Evolutionary conservation across 495 filamentous ascomycete species (phyloP).

Genomic region (Achaetomiella virescens): DNA sequence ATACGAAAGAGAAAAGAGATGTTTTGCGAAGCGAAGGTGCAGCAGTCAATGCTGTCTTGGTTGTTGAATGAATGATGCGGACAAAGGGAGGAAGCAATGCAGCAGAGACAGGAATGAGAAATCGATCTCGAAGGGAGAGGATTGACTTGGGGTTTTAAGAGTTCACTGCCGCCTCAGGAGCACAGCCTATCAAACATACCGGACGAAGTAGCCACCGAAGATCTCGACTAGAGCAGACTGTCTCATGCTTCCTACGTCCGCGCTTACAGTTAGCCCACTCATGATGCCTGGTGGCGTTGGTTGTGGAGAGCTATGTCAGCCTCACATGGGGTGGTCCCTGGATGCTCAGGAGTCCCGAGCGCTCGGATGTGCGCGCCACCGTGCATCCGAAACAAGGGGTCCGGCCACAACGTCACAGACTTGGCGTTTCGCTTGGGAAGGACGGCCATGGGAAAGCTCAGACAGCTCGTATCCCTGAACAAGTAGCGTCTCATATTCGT

Average conservation of each 20-base stretch:
- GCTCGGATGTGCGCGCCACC: neutral
- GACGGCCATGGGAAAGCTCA: too few relatives aligned
- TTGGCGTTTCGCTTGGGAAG: too few relatives aligned
- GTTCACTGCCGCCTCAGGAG: too few relatives aligned
- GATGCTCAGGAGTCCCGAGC: neutral
- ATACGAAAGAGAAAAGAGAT: neutral
- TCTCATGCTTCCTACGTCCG: neutral
- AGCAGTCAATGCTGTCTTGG: constrained; percentile 3
- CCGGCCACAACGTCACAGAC: neutral
- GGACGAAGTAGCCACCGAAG: too few relatives aligned
- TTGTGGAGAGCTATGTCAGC: neutral
- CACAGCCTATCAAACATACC: neutral
- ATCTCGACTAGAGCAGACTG: neutral
- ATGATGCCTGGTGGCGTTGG: neutral
- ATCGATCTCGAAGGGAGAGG: neutral
- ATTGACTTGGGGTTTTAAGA: neutral
- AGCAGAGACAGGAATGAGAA: neutral
- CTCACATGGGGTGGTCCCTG: neutral
- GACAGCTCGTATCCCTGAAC: too few relatives aligned
- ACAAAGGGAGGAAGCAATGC: neutral
- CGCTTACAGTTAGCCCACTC: neutral
- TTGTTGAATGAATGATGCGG: neutral
- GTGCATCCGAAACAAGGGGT: neutral
- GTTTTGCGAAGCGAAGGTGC: neutral
- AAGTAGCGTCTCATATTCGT: too few relatives aligned